Evolutionary conservation across 2,329 filamentous ascomycete species (phyloP).

Genomic region (Acrocalymma vagum): DNA sequence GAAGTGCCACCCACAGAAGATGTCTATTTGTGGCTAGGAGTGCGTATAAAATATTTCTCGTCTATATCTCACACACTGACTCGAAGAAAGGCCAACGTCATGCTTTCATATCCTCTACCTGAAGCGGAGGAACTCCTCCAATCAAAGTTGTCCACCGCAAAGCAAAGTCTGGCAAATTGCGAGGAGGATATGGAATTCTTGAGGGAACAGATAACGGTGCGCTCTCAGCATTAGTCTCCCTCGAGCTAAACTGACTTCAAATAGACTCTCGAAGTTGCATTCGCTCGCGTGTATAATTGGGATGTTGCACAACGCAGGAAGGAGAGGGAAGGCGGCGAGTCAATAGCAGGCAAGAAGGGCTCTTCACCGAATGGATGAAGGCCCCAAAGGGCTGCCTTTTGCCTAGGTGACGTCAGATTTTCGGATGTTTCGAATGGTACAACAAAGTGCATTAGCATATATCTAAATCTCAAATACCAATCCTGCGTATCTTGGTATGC

Average conservation of each 20-base stretch:
- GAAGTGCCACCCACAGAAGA: conserved; percentile 83
- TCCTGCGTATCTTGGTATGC: no score
- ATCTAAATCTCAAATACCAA: no score
- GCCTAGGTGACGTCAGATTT: no score
- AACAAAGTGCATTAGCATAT: no score
- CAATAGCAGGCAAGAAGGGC: conserved; percentile 52
- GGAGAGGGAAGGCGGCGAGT: conserved; percentile 72
- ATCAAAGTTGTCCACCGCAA: conserved; percentile 80
- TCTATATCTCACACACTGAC: no score
- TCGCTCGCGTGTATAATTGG: conserved; percentile 99
- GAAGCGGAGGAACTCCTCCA: conserved; percentile 84
- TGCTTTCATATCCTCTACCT: conserved; percentile 91
- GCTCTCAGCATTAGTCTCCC: neutral
- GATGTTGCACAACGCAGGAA: conserved; percentile 95
- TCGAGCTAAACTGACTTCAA: conserved; percentile 23
- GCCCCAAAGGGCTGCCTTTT: no score
- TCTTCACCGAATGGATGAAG: conserved; percentile 32
- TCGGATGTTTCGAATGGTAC: no score
- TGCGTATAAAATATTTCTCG: no score
- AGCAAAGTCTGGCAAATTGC: conserved; percentile 82
- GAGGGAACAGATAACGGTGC: conserved; percentile 92
- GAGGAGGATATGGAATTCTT: conserved; percentile 97
- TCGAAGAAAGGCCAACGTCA: conserved; percentile 77
- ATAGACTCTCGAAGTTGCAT: conserved; percentile 96
- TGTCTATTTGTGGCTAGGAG: conserved; percentile 96